Evolutionary conservation across 2,329 filamentous ascomycete genomes (phyloP).

Genomic region (Trematosphaeria pertusa): DNA sequence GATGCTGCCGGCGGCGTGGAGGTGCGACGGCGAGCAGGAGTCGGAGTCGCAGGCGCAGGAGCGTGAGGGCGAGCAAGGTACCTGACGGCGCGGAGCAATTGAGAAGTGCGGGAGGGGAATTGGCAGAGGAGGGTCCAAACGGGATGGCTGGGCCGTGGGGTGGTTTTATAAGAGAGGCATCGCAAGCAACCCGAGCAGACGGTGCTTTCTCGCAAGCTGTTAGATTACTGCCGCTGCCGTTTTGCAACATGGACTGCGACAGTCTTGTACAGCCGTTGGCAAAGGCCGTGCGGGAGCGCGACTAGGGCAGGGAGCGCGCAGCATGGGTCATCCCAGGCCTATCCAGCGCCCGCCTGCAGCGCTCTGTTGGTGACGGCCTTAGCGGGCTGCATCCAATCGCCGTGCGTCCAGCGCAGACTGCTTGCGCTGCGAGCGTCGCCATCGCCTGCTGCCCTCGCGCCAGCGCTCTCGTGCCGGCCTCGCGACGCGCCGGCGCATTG

Average conservation of each 20-base stretch:
- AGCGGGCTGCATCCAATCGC: slow-evolving; percentile 34
- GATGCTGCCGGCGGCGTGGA: not conserved
- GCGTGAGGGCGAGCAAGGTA: slow-evolving; percentile 16
- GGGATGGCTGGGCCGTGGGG: slow-evolving; percentile 39
- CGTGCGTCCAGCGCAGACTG: slow-evolving; percentile 19
- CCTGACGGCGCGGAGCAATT: slow-evolving; percentile 6
- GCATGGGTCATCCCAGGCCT: slow-evolving; percentile 36
- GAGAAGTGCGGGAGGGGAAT: slow-evolving; percentile 24
- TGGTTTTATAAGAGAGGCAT: slow-evolving; percentile 49
- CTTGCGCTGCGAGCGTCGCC: slow-evolving; percentile 2
- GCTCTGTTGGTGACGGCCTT: slow-evolving; percentile 32
- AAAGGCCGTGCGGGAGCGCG: slow-evolving; percentile 44
- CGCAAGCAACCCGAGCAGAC: slow-evolving; percentile 40
- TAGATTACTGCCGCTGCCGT: slow-evolving; percentile 51
- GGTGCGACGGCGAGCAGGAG: too few species aligned
- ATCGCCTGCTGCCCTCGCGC: not conserved
- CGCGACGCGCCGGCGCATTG: not conserved
- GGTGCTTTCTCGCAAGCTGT: slow-evolving; percentile 45
- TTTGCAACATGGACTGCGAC: slow-evolving; percentile 50
- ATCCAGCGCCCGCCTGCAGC: slow-evolving; percentile 24
- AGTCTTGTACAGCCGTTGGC: slow-evolving; percentile 48
- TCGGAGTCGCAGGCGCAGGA: not conserved
- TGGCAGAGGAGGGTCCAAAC: slow-evolving; percentile 39
- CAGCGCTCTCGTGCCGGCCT: not conserved
- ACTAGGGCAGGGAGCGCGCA: slow-evolving; percentile 33